Evolutionary conservation across 495 filamentous ascomycete genomes (phyloP), one percentile per base, ranked within the genome.

Genomic region (Platismatia glauca): DNA sequence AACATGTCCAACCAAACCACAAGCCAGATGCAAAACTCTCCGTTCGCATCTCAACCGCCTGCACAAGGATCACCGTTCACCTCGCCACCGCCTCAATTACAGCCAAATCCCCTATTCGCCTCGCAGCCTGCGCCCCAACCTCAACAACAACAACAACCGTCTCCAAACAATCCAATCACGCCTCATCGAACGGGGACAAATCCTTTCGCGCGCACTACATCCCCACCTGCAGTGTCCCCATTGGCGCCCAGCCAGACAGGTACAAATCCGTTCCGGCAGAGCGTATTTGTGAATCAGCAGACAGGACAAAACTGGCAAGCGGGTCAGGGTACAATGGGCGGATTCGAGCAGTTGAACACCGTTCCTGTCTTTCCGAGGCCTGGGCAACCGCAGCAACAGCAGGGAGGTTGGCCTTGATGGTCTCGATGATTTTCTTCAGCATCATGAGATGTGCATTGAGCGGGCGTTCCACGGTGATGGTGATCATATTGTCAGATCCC

Each of bases 261-360:
- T 11, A 91, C 93, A 20, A 97, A 97, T 71, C 93, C 93, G 2
- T 97, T 97, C 82, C 82, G 93, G 12, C 90, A 96, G 71, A 88
- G 86, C 58, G 82, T 85, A 0, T 95, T 96, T 67, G 85, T 94
- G 39, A 91, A 95, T 67, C 89, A 93, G 68, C 81, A 85, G 41
- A 96, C 90, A 3, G 91, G 92, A 0, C 80, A 87, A 71, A 88
- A 89, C 18, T 96, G 94, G 89, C 92, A 95, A 67, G 81, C 81
- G 44, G 84, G 84, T 59, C 83, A 89, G 72, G 84, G 89, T 7
- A 94, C 92, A 15, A 88, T 96, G 68, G 91, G 93, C 48, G 94
- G 93, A 2, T 74, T 93, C 60, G 89, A 95, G 73, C 84, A 89
- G 61, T 59, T 96, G 60, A 83, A 86, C 22, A 93, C 91, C 5